Conservation (phyloP, 306 rosid genomes). For the Begonia fuchsioides region DNA sequence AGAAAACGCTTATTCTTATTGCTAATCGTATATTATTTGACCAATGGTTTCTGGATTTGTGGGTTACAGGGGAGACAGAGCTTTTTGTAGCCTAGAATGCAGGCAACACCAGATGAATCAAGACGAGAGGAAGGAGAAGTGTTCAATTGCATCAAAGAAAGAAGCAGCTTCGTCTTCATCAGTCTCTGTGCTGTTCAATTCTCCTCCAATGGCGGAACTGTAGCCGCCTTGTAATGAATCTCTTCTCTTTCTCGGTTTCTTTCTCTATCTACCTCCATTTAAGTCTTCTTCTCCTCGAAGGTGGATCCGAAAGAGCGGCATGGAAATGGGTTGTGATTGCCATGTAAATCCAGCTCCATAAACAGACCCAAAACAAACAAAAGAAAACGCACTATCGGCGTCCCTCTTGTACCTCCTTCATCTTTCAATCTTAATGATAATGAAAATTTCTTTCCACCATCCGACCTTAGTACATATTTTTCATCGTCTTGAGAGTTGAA, state of each 20-base stretch:
- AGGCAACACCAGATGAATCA: conserved; percentile 71
- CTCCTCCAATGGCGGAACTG: conserved; percentile 35
- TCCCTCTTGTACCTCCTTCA: too few species aligned
- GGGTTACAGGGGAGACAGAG: conserved; percentile 62
- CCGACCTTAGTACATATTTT: too few species aligned
- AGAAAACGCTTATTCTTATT: neutral
- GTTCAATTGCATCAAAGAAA: conserved; percentile 36
- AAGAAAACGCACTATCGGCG: too few species aligned
- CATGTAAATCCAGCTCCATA: too few species aligned
- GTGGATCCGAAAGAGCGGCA: too few species aligned
- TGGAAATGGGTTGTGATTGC: too few species aligned
- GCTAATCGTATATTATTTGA: neutral
- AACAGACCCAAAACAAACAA: too few species aligned
- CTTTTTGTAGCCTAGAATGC: conserved; percentile 83
- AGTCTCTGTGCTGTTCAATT: conserved; percentile 19
- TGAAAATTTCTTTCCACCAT: too few species aligned
- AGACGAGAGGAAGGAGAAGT: conserved; percentile 66
- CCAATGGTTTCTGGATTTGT: neutral
- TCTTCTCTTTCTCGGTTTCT: neutral
- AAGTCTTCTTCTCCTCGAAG: neutral
- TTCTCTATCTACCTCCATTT: neutral
- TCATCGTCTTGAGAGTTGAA: too few species aligned
- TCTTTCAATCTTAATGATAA: too few species aligned
- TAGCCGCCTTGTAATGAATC: conserved; percentile 28
- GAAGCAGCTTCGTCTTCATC: conserved; percentile 14